phyloP scores from a whole-genome alignment of 2,329 filamentous ascomycete genomes.

The Scolecobasidium constrictum region DNA sequence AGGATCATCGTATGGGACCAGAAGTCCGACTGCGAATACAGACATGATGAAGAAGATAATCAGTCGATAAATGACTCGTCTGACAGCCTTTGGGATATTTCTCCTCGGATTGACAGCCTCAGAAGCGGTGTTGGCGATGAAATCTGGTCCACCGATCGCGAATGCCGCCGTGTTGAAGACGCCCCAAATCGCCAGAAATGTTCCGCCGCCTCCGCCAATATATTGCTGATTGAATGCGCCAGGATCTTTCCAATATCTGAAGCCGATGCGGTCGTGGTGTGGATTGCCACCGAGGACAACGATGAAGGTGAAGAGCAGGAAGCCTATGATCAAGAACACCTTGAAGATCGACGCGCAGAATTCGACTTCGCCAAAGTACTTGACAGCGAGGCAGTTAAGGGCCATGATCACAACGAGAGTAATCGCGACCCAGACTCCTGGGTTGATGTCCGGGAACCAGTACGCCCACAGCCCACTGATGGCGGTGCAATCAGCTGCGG shows the following conservation, averaged over 20 bases:
- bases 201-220: slow-evolving; percentile 21
- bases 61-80: slow-evolving; percentile 8
- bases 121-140: slow-evolving; percentile 8
- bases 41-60: slow-evolving; percentile 9
- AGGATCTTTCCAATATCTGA: slow-evolving; percentile 11
- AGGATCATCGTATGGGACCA: slow-evolving; percentile 25
- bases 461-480: too few species aligned
- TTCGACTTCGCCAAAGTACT: slow-evolving; percentile 1
- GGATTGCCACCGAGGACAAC: slow-evolving; percentile 10
- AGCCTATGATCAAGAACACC: too few species aligned
- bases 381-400: slow-evolving; percentile 2
- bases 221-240: slow-evolving; percentile 15
- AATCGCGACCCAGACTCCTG: too few species aligned
- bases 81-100: slow-evolving; percentile 10
- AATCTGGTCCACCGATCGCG: slow-evolving; percentile 23
- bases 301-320: too few species aligned
- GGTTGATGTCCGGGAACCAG: too few species aligned
- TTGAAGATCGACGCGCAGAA: too few species aligned
- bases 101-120: slow-evolving; percentile 10
- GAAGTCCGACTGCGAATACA: slow-evolving; percentile 20
- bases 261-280: slow-evolving; percentile 7
- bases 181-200: slow-evolving; percentile 31
- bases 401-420: too few species aligned
- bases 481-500: too few species aligned
- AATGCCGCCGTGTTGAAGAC: slow-evolving; percentile 29